Conservation (phyloP, 371 early-diverging fungal genomes). For the Saksenaea vasiformis region DNA sequence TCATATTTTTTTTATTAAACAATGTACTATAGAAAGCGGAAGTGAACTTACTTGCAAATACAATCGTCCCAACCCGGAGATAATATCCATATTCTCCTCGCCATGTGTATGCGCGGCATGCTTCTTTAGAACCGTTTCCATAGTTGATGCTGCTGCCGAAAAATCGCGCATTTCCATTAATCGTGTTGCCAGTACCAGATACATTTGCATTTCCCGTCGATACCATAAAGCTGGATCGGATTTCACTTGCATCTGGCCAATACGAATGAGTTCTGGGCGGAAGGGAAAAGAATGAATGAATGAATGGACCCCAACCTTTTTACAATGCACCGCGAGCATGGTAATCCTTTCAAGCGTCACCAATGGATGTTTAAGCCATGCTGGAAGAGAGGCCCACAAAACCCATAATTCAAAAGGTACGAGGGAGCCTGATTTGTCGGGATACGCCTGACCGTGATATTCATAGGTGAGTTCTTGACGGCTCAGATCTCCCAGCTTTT, state of each 20-base stretch:
- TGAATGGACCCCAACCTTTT: constrained; percentile 37
- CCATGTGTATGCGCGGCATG: constrained; percentile 10
- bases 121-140: constrained; percentile 28
- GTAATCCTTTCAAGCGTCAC: constrained; percentile 56
- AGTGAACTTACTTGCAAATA: constrained; percentile 52
- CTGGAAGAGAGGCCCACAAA: constrained; percentile 54
- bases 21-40: background rate
- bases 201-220: constrained; percentile 50
- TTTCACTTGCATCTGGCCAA: constrained; percentile 13
- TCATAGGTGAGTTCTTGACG: constrained; percentile 50
- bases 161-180: constrained; percentile 53
- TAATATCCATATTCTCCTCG: constrained; percentile 39
- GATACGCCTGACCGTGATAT: constrained; percentile 29
- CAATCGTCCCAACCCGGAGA: constrained; percentile 56
- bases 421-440: constrained; percentile 35
- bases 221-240: constrained; percentile 32
- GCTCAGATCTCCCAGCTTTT: constrained; percentile 57
- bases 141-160: constrained; percentile 41
- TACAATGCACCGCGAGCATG: constrained; percentile 52
- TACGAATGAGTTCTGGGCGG: background rate
- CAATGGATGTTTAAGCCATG: constrained; percentile 48
- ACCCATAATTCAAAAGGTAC: constrained; percentile 61
- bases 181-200: constrained; percentile 55
- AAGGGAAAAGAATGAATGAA: background rate
- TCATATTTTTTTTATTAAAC: background rate